A percentile compares a stretch with the other conserved stretches of the same genome.
These are phyloP conservation scores for Stentor coeruleus DNA, from an alignment of 73 alveolate genomes.

Conservation along the genomic window DNA sequence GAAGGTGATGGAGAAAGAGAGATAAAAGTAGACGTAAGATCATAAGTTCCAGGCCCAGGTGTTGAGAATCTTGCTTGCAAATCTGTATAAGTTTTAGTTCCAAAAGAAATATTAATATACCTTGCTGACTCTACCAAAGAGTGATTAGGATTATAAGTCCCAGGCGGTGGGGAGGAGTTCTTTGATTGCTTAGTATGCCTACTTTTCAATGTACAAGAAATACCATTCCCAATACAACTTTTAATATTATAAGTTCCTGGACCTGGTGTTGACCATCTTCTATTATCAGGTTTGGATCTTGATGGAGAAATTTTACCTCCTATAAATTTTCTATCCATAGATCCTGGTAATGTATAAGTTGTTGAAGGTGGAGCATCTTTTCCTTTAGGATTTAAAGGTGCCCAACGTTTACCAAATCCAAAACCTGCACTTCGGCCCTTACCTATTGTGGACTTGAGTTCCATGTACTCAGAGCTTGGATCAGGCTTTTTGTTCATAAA, in stretches of 20 bases:
- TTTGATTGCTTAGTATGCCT: background rate
- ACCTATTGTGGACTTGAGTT: background rate
- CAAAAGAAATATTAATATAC: background rate
- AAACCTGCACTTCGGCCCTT: background rate
- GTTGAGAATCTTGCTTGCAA: background rate
- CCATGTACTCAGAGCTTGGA: background rate
- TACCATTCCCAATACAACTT: background rate
- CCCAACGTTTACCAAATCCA: background rate
- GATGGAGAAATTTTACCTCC: background rate
- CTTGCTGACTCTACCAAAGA: background rate
- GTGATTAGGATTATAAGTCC: background rate
- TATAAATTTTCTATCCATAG: background rate
- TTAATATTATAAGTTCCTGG: background rate
- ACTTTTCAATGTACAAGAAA: background rate
- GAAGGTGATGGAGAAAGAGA: no score
- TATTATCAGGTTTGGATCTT: background rate
- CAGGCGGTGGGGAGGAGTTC: background rate
- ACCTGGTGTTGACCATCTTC: background rate
- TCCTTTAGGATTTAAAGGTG: background rate
- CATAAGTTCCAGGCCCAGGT: constrained; percentile 12
- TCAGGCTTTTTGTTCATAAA: background rate
- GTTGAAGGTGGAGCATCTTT: constrained; percentile 3
- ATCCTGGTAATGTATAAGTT: background rate
- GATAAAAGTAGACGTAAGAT: no score
- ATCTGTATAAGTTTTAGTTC: background rate